phyloP scores from a whole-genome alignment of 345 rosid genomes.

The Psidium guajava region DNA sequence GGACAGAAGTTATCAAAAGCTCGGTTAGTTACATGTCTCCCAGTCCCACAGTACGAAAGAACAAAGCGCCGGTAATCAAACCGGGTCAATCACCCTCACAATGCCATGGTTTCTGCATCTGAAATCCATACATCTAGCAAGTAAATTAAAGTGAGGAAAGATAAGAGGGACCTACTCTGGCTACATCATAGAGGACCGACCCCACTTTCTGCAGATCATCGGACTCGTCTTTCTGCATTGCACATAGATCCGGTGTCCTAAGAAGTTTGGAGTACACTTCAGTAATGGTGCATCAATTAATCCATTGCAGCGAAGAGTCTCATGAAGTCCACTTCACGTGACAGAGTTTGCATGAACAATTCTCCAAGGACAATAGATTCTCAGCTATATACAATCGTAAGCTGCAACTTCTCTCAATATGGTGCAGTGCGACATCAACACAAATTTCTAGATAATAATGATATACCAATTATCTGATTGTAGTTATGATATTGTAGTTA shows the following conservation, averaged over 20 bases:
- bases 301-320: background rate
- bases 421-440: background rate
- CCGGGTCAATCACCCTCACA: background rate
- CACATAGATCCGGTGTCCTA: slow-evolving; percentile 58
- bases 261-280: background rate
- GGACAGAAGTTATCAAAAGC: background rate
- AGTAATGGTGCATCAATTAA: background rate
- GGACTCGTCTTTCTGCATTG: slow-evolving; percentile 60
- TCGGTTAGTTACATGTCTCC: background rate
- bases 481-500: background rate
- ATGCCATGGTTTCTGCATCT: background rate
- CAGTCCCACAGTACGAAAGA: background rate
- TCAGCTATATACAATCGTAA: background rate
- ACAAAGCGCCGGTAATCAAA: background rate
- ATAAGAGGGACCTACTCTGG: slow-evolving; percentile 29
- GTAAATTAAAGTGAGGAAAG: background rate
- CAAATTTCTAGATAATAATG: background rate
- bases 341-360: background rate
- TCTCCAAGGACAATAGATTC: background rate
- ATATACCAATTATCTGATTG: background rate
- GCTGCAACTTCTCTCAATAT: background rate
- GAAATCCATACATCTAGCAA: background rate
- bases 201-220: slow-evolving; percentile 59
- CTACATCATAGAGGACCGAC: slow-evolving; percentile 28
- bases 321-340: background rate